phyloP scores from a whole-genome alignment of 2,329 filamentous ascomycete species.

The Cadophora malorum region DNA sequence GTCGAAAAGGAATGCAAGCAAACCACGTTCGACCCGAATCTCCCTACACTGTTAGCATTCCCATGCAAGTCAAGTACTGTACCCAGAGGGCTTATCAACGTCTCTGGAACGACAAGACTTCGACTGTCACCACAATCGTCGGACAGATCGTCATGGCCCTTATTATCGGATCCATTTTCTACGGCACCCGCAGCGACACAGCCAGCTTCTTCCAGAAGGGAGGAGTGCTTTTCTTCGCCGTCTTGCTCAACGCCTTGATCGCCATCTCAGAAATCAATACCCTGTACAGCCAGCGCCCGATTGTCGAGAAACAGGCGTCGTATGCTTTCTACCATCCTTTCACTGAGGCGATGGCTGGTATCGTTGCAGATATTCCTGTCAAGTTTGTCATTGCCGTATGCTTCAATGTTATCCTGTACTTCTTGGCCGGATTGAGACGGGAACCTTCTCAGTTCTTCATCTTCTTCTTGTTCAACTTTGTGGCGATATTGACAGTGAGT shows the following conservation, averaged over 20 bases:
- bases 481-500: slow-evolving; percentile 63
- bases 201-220: slow-evolving; percentile 66
- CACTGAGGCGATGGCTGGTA: slow-evolving; percentile 84
- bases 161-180: slow-evolving; percentile 70
- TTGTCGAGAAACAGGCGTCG: slow-evolving; percentile 87
- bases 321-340: slow-evolving; percentile 93
- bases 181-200: slow-evolving; percentile 60
- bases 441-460: slow-evolving; percentile 84
- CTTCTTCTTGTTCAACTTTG: slow-evolving; percentile 57
- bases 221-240: slow-evolving; percentile 71
- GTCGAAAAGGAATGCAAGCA: slow-evolving; percentile 48
- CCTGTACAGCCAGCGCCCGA: slow-evolving; percentile 84
- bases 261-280: slow-evolving; percentile 69
- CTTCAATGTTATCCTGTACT: slow-evolving; percentile 86
- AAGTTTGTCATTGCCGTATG: slow-evolving; percentile 75
- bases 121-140: slow-evolving; percentile 60
- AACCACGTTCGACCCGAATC: slow-evolving; percentile 69
- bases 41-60: slow-evolving; percentile 82
- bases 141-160: slow-evolving; percentile 59
- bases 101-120: slow-evolving; percentile 75
- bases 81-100: slow-evolving; percentile 82
- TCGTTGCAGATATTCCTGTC: slow-evolving; percentile 85
- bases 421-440: slow-evolving; percentile 74
- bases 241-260: slow-evolving; percentile 71
- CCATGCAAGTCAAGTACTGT: slow-evolving; percentile 79